Base-by-base conservation (phyloP, 805 yeast genomes). In the Barnettozyma wickerhamii region DNA sequence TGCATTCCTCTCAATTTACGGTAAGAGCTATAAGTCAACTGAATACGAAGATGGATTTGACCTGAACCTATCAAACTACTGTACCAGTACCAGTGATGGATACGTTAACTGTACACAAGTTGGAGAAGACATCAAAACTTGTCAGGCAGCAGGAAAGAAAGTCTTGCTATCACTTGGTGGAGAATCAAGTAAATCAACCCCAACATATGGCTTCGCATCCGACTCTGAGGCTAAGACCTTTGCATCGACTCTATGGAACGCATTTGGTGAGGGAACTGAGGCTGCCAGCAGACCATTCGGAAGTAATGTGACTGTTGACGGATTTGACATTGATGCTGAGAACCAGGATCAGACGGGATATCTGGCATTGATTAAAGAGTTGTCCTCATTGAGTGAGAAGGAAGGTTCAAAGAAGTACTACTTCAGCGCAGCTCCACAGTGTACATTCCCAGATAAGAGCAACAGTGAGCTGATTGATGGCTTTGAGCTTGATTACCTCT, bases 241-340 rank as follows among this genome's bases (percentile, higher is more conserved):
- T 55, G 90, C 82, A 10, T 66, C 63, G 19, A 64, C 74, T 24
- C 58, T 81, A 30, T 83, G 85, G 75, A 65, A 77, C 43, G 74
- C 73, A 37, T 77, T 84, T 56, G 83, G 80, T 38, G 76, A 68
- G 37, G 87, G 85, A 19, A 12, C 17, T 1, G 31, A 41, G 3
- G 18, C 9, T 18, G 13, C 19, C 21, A 65, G 81, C 50, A 75
- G 76, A 52, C 74, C 83, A 44, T 87, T 88, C 59, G 95, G 84
- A n/a, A n/a, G n/a, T 35, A 74, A 71, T 51, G 70, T 95, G 2
- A 62, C 81, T 19, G 70, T 91, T 34, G 97, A 91, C 63, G 98
- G 98, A 14, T 90, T 89, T 59, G 98, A 91, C 62, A 80, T 90
- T 48, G 98, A 91, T 63, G 79, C 86, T 53, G 98, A 91, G 62